Evolutionary conservation across 2,329 filamentous ascomycete genomes (phyloP).

Genomic region (Colletotrichum tofieldiae): DNA sequence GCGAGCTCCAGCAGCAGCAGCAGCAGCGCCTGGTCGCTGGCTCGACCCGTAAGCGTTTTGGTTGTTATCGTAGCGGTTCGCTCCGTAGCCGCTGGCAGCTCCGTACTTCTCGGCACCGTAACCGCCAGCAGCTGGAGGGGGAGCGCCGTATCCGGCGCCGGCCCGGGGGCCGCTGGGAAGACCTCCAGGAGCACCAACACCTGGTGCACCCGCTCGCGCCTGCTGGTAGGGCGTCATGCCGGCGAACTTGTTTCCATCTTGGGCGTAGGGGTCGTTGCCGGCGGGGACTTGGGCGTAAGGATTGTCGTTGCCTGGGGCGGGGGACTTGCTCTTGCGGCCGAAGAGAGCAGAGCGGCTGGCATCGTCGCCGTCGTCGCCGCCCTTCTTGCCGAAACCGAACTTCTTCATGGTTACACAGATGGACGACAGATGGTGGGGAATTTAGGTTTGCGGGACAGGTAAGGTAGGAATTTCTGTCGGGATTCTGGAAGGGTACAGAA

Average conservation of each 20-base stretch:
- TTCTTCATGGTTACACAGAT: constrained; percentile 67
- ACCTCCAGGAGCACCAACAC: constrained; percentile 51
- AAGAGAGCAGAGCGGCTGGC: constrained; percentile 68
- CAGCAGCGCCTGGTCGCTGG: constrained; percentile 47
- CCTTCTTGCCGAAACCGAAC: constrained; percentile 73
- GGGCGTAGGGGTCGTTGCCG: constrained; percentile 68
- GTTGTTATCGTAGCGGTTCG: constrained; percentile 66
- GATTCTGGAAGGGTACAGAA: constrained; percentile 33
- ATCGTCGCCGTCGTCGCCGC: constrained; percentile 65
- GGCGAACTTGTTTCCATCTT: constrained; percentile 60
- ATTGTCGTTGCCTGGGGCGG: constrained; percentile 64
- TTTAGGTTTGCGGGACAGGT: background rate
- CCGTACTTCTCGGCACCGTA: constrained; percentile 71
- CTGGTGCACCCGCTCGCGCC: constrained; percentile 49
- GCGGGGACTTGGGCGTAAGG: constrained; percentile 70
- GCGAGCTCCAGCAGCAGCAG: constrained; percentile 51
- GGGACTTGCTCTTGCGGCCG: constrained; percentile 67
- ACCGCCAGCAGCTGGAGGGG: constrained; percentile 55
- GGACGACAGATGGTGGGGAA: constrained; percentile 16
- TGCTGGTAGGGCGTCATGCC: constrained; percentile 56
- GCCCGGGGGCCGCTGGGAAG: constrained; percentile 55
- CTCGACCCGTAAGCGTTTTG: constrained; percentile 49
- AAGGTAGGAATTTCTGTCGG: background rate
- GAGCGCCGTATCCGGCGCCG: constrained; percentile 46
- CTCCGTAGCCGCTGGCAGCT: constrained; percentile 65